Conservation (phyloP, 225 moss, liverwort and hornwort species). For the Bryum argenteum region DNA sequence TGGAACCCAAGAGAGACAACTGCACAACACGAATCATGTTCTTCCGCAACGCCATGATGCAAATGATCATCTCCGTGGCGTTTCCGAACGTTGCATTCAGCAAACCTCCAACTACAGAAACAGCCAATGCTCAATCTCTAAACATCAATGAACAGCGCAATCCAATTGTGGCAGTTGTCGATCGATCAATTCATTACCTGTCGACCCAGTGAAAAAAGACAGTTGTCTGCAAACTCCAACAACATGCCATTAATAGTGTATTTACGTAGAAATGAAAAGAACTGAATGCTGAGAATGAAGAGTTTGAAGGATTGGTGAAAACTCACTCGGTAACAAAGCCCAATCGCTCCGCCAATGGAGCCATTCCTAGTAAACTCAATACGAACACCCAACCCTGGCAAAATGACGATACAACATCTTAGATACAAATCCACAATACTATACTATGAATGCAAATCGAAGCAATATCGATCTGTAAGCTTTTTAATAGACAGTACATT, state of each 20-base stretch:
- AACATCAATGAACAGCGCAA: not conserved
- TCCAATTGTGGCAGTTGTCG: not conserved
- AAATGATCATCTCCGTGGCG: slow-evolving; percentile 85
- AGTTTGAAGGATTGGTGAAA: not conserved
- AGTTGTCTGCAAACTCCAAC: slow-evolving; percentile 45
- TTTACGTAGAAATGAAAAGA: too few species aligned
- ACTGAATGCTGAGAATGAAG: not conserved
- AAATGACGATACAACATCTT: not conserved
- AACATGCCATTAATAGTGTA: not conserved
- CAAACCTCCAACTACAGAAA: slow-evolving; percentile 60
- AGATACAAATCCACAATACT: not conserved
- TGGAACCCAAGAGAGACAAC: slow-evolving; percentile 74
- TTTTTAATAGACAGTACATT: too few species aligned
- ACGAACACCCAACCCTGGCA: slow-evolving; percentile 63
- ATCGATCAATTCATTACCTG: slow-evolving; percentile 26
- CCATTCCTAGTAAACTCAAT: slow-evolving; percentile 68
- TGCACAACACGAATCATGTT: slow-evolving; percentile 87
- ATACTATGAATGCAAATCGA: not conserved
- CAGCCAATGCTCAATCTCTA: not conserved
- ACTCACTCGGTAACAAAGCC: slow-evolving; percentile 78
- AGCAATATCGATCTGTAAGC: too few species aligned
- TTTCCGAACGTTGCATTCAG: slow-evolving; percentile 82
- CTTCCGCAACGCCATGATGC: slow-evolving; percentile 64
- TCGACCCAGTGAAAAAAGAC: slow-evolving; percentile 53
- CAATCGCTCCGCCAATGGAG: slow-evolving; percentile 73